These are phyloP conservation scores for Galeopsis tetrahit DNA, from an alignment of 257 asterid genomes.

Conservation along the genomic window DNA sequence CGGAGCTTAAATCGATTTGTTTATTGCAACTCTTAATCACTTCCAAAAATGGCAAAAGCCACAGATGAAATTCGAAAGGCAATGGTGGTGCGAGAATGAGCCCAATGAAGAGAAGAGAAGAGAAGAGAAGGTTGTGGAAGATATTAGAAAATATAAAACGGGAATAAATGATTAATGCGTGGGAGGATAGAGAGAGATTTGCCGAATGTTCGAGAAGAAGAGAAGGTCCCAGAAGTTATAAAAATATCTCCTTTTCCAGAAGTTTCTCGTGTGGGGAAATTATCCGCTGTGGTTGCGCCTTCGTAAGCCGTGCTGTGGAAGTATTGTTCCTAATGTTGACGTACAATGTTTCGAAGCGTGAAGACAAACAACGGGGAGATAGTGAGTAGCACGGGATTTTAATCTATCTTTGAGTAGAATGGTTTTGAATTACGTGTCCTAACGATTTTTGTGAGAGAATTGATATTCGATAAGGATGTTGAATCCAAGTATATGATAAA, in stretches of 20 bases:
- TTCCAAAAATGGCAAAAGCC: neutral
- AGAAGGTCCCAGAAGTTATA: conserved; percentile 42
- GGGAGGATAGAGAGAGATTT: conserved; percentile 6
- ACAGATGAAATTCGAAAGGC: conserved; percentile 23
- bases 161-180: conserved; percentile 17
- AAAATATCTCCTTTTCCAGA: conserved; percentile 34
- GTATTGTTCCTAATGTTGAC: neutral
- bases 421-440: conserved; percentile 32
- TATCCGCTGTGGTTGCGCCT: conserved; percentile 11
- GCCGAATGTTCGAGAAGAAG: conserved; percentile 32
- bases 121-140: conserved; percentile 30
- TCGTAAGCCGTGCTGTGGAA: neutral
- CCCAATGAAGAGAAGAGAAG: conserved; percentile 27
- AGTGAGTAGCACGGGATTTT: conserved; percentile 10
- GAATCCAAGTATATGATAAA: too few species aligned
- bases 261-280: conserved; percentile 15
- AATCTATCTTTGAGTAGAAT: neutral
- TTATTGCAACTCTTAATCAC: neutral
- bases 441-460: conserved; percentile 13
- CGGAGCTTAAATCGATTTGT: neutral
- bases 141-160: neutral
- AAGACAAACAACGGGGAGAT: neutral
- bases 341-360: conserved; percentile 10
- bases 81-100: conserved; percentile 20
- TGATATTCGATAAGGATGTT: too few species aligned